A percentile compares a stretch with the other conserved stretches of the same genome.
Evolutionary conservation across 495 filamentous ascomycete species (phyloP).

Genomic region (Xylaria palmicola): DNA sequence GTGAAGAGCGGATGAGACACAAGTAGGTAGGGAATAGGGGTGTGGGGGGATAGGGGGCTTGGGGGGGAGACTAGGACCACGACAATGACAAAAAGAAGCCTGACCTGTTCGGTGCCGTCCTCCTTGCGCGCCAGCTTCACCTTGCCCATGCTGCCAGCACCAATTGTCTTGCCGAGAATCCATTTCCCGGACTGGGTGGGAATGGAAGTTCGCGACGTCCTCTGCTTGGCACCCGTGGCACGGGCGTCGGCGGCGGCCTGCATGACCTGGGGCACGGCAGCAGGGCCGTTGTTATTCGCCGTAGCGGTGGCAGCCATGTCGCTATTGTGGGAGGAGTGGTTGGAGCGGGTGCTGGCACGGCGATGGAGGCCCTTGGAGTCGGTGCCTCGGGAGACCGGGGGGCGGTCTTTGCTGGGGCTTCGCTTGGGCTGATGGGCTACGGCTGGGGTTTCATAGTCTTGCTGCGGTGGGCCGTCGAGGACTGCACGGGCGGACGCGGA

Average conservation of each 20-base stretch:
- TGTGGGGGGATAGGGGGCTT: too few relatives aligned
- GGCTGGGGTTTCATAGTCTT: constrained; percentile 44
- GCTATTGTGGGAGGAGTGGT: constrained; percentile 17
- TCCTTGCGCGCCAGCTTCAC: constrained; percentile 83
- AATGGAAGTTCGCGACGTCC: constrained; percentile 75
- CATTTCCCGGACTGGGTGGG: constrained; percentile 82
- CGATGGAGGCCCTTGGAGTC: constrained; percentile 46
- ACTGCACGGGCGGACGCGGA: constrained; percentile 36
- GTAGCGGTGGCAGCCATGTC: constrained; percentile 55
- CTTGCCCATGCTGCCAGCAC: constrained; percentile 96
- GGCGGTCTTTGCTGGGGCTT: constrained; percentile 42
- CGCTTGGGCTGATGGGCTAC: constrained; percentile 39
- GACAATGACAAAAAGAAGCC: constrained; percentile 13
- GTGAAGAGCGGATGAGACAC: not conserved
- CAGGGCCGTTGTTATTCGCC: constrained; percentile 46
- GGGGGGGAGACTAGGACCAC: too few relatives aligned
- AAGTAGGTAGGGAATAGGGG: not conserved
- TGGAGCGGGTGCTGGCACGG: constrained; percentile 39
- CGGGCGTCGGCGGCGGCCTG: constrained; percentile 45
- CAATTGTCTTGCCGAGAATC: constrained; percentile 94
- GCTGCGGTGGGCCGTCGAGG: constrained; percentile 37
- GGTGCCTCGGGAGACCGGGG: constrained; percentile 35
- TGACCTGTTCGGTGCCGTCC: constrained; percentile 78
- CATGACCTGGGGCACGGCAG: constrained; percentile 42
- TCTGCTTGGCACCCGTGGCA: constrained; percentile 46